Evolutionary conservation across 164 flowering plant species (phyloP), one percentile per base, ranked within the genome.

Genomic region (Vitis rotundifolia): DNA sequence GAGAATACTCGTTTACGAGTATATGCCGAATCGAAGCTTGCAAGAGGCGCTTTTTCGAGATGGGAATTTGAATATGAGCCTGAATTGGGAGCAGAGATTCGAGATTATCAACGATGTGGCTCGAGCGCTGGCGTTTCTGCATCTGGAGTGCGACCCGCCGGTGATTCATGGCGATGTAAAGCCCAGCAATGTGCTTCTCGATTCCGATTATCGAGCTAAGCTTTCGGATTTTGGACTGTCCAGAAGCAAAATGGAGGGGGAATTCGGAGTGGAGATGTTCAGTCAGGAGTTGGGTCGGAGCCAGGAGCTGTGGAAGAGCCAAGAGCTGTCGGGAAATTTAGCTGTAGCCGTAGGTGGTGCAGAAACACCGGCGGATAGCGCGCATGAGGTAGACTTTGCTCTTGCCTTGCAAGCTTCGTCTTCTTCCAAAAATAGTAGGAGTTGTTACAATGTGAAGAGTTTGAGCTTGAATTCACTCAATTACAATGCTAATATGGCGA

Each of bases 191-290:
- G 94, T 96, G 56, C 63, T 96, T 66, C 85, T 96, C 18, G 93
- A 92, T 66, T 78, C 80, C 26, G 91, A 92, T 63, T 83, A 70
- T 49, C 77, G 84, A 50, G 99, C 95, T 0, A 93, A 88, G 78
- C 65, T 93, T 71, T 94, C 98, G 0, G 99, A 96, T 86, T 96
- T 96, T 49, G 99, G 99, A 68, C 71, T 93, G 76, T 91, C 99
- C 4, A 91, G 97, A 76, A 66, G 88, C 47, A 93, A 93, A 78
- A 73, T 79, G 15, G 97, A 91, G 55, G 94, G 85, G 22, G 97
- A 91, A 44, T 77, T 82, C 75, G 98, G 90, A 51, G 74, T 86
- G 14, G 94, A 91, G 48, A 73, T 92, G 84, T 91, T 86, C 64
- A 91, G 98, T 63, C 97, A 94, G 77, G 97, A 92, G 8, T 73